phyloP scores from a whole-genome alignment of 139 green algal species.

The Haematococcus sp. region DNA sequence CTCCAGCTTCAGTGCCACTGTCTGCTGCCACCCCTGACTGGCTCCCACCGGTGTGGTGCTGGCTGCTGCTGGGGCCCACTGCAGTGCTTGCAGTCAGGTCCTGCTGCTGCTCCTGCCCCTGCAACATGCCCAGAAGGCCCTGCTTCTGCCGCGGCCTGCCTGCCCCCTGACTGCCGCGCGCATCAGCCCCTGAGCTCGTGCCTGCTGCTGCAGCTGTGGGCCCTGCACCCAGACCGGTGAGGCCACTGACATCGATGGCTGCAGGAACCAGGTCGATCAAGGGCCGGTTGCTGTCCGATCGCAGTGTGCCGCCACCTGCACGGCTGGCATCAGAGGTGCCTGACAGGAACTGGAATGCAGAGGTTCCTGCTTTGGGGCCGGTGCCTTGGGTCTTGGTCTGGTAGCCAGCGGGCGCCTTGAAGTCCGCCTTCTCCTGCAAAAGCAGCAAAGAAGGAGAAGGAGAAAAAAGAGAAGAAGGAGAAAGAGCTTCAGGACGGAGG shows the following conservation, averaged over 20 bases:
- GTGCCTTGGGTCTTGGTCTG: background rate
- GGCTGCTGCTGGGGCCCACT: background rate
- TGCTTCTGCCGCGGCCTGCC: background rate
- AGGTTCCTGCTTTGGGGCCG: background rate
- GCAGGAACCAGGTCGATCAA: constrained; percentile 27
- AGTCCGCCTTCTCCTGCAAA: constrained; percentile 43
- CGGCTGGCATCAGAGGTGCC: background rate
- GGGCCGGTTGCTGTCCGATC: background rate
- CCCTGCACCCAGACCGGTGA: constrained; percentile 13
- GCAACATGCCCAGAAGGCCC: constrained; percentile 7
- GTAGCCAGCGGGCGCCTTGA: constrained; percentile 16
- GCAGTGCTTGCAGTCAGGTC: too few species aligned
- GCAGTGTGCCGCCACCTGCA: background rate
- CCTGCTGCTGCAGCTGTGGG: background rate
- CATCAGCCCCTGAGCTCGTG: background rate
- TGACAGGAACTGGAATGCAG: constrained; percentile 1
- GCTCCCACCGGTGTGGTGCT: background rate
- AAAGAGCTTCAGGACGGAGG: too few species aligned
- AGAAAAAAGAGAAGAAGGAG: too few species aligned
- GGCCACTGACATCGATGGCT: constrained; percentile 46
- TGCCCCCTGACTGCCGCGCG: background rate
- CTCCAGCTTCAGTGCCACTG: background rate
- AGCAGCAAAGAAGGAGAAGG: background rate
- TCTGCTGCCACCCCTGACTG: background rate
- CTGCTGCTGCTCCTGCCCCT: background rate